Evolutionary conservation across 768 basidiomycete genomes (phyloP), one percentile per base, ranked within the genome.

Genomic region (Trametes punicea): DNA sequence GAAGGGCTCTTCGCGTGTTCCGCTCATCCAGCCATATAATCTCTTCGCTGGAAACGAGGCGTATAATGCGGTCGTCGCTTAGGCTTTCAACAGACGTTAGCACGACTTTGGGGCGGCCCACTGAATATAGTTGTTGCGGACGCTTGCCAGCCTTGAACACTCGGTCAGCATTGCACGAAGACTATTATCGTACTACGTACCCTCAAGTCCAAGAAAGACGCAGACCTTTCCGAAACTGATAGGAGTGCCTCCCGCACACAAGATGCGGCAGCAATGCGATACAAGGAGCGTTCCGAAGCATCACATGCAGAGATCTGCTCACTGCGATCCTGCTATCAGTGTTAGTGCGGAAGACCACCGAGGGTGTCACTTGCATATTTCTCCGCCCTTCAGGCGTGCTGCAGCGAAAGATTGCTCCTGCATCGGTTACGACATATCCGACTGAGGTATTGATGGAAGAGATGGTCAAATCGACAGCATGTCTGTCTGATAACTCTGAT

Each of bases 1-100:
- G 61, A 3, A 91, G 64, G 6, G 88, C 86, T 56, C 72, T 81
- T 21, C 66, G 66, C n/a, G 77, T 69, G 62, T 76, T 79, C 29
- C 89, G 79, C 26, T 75, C 71, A 64, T 93, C 90, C 26, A 91
- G 66, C 89, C 90, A 92, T 13, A 85, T 60, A 15, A 91, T 62
- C 41, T 85, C 76, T 1, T 71, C 73, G 1, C 87, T 91, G 1
- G 88, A 82, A 27, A 76, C 78, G 3, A 88, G 60, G 2, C 80
- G 77, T 27, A 84, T 63, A 34, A 84, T 67, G 41, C 78, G 65
- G 55, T 81, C 76, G 5, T 69, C 64, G 6, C 60, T 60, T 16
- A 71, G 65, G 56, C 75, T 69, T 59, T 84, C 82, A 31, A 85
- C 70, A 23, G 77, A 81, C 0, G 86, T 87, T 16, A 90, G 66